Percentiles rank a stretch among this genome's conserved stretches.
These are phyloP conservation scores for Oropetium thomaeum DNA, from an alignment of 176 grass and related monocot genomes.

Conservation along the genomic window DNA sequence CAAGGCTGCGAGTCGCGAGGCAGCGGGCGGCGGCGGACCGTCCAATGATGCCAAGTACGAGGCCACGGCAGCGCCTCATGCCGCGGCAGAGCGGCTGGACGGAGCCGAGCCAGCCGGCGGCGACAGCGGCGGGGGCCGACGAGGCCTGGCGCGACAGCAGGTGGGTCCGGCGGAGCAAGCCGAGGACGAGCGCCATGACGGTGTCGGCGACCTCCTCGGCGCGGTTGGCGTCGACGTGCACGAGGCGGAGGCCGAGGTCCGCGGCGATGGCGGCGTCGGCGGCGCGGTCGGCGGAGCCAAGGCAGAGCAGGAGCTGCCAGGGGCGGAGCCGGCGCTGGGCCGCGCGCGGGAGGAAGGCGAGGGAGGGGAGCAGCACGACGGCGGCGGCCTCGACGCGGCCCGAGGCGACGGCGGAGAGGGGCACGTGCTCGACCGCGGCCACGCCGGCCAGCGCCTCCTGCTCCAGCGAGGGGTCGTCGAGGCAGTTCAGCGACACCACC, in stretches of 20 bases:
- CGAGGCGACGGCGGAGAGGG: conserved; percentile 55
- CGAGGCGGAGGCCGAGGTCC: conserved; percentile 78
- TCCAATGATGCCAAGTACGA: conserved; percentile 87
- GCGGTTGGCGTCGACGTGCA: conserved; percentile 80
- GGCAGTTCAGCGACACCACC: conserved; percentile 82
- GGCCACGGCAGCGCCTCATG: conserved; percentile 89
- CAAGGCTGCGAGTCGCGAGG: conserved; percentile 87
- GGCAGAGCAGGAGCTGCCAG: conserved; percentile 98
- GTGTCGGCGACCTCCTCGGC: conserved; percentile 95
- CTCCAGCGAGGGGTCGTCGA: conserved; percentile 74
- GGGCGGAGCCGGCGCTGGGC: conserved; percentile 83
- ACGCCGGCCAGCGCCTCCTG: conserved; percentile 59
- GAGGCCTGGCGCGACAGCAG: conserved; percentile 75
- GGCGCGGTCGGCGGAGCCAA: conserved; percentile 78
- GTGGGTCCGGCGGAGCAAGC: conserved; percentile 76
- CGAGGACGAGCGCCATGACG: conserved; percentile 90
- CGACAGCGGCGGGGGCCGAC: conserved; percentile 50
- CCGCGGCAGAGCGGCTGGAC: conserved; percentile 80
- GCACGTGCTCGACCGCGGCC: conserved; percentile 71
- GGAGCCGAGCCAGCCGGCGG: conserved; percentile 65
- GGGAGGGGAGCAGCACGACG: conserved; percentile 64
- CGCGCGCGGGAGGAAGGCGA: conserved; percentile 74
- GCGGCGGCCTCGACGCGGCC: conserved; percentile 72
- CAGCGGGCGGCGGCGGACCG: conserved; percentile 73
- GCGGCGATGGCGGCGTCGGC: conserved; percentile 66